phyloP scores from a whole-genome alignment of 768 basidiomycete species.

The Tulasnella sp. region DNA sequence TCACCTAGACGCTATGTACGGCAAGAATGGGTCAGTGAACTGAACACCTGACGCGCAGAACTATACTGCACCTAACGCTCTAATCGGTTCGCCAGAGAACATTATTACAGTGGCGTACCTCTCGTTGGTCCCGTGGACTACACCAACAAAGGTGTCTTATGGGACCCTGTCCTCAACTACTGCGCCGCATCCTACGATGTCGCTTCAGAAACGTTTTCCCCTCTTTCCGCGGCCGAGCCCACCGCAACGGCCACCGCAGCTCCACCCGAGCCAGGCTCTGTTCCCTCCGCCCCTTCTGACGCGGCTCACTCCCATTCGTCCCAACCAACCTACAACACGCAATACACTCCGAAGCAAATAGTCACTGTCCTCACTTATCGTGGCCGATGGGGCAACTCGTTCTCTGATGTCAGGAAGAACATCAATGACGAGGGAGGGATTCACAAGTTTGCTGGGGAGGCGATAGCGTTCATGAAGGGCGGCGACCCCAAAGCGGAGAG shows the following conservation, averaged over 20 bases:
- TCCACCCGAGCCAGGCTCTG: constrained; percentile 4
- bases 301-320: neutral
- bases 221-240: neutral
- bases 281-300: neutral
- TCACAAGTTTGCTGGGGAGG: too few species aligned
- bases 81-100: neutral
- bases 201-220: neutral
- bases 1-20: constrained; percentile 17
- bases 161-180: constrained; percentile 18
- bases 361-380: constrained; percentile 9
- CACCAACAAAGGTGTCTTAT: constrained; percentile 11
- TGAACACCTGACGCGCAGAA: neutral
- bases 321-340: neutral
- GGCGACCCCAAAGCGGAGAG: neutral
- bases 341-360: neutral
- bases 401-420: constrained; percentile 1
- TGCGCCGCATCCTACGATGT: constrained; percentile 11
- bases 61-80: neutral
- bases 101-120: constrained; percentile 14
- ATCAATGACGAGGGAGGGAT: neutral
- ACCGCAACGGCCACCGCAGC: constrained; percentile 3
- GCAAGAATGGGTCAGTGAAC: constrained; percentile 6
- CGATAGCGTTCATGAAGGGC: neutral
- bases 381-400: constrained; percentile 13
- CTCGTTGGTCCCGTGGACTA: constrained; percentile 15